Evolutionary conservation across 306 rosid genomes (phyloP).

Genomic region (Urtica urens): DNA sequence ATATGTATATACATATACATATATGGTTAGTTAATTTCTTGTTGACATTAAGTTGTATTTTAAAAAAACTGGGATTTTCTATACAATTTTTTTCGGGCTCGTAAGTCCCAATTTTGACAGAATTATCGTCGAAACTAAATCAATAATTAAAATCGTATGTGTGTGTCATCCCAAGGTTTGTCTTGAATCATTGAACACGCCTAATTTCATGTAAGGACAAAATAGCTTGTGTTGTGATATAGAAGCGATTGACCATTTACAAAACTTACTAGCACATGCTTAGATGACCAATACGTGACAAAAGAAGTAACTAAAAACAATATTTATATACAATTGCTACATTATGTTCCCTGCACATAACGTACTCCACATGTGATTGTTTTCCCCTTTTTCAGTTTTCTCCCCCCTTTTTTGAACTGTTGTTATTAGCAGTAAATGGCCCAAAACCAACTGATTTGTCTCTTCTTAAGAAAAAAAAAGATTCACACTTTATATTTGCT

Average conservation of each 20-base stretch:
- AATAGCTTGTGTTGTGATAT: conserved; percentile 5
- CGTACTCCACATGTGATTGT: conserved; percentile 1
- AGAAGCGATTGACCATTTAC: conserved; percentile 4
- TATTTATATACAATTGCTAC: background rate
- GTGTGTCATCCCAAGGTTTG: conserved; percentile 5
- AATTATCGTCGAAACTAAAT: too few relatives aligned
- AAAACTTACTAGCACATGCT: conserved; percentile 11
- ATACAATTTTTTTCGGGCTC: background rate
- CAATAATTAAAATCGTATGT: background rate
- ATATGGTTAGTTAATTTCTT: too few relatives aligned
- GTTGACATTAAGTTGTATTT: too few relatives aligned
- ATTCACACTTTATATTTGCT: too few relatives aligned
- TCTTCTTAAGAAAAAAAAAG: too few relatives aligned
- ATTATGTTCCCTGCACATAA: conserved; percentile 4
- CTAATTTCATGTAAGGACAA: background rate
- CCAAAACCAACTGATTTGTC: conserved; percentile 3
- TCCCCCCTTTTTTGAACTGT: too few relatives aligned
- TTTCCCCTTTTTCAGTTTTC: too few relatives aligned
- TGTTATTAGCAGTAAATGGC: conserved; percentile 1
- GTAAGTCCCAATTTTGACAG: too few relatives aligned
- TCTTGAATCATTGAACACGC: background rate
- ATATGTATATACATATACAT: too few relatives aligned
- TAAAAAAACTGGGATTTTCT: background rate
- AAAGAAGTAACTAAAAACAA: background rate
- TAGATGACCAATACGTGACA: conserved; percentile 1